Evolutionary conservation across 139 green algal species (phyloP), one percentile per base, ranked within the genome.

Genomic region (Asterochloris erici): DNA sequence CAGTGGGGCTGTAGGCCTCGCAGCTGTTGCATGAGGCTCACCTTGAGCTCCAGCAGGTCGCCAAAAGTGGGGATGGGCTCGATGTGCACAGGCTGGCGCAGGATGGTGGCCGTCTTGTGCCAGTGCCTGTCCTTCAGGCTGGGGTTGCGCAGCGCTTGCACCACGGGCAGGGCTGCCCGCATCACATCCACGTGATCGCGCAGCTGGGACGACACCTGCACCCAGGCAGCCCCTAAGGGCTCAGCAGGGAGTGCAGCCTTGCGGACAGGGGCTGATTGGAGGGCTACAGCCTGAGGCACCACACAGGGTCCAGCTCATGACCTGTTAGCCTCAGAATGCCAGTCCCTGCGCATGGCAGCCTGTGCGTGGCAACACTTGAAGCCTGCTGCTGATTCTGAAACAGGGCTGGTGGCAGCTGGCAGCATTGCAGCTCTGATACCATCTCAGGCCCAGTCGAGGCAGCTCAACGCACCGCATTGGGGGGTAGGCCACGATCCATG

Each of bases 71-170:
- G 92, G 79, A 26, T 80, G 26, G 90, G 85, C 63, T 88, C 85
- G 28, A 88, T 85, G 60, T 83, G 76, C 23, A 86, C 47, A 13
- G 91, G 62, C n/a, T 82, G 68, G 6, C 87, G 89, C 21, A 96
- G 89, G 21, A 84, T 82, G 17, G 90, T 89, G 68, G 93, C 88
- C 23, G 96, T 85, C 86, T 94, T 94, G 60, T 82, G 75, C 93
- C 93, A 97, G 87, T 97, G 94, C 2, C 92, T 84, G 81, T 94
- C 87, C 82, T 88, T 90, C 24, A 97, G 75, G 64, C 87, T 66
- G 0, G 75, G 29, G 84, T 97, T 96, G 66, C 89, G 87, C 83
- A 97, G 85, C 14, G 84, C 81, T 6, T 81, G 24, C 54, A 95
- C 83, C 26, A 94, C 79, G 11, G 92, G 92, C 38, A 95, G 77